phyloP scores from a whole-genome alignment of 345 rosid genomes.

The Boechera retrofracta region DNA sequence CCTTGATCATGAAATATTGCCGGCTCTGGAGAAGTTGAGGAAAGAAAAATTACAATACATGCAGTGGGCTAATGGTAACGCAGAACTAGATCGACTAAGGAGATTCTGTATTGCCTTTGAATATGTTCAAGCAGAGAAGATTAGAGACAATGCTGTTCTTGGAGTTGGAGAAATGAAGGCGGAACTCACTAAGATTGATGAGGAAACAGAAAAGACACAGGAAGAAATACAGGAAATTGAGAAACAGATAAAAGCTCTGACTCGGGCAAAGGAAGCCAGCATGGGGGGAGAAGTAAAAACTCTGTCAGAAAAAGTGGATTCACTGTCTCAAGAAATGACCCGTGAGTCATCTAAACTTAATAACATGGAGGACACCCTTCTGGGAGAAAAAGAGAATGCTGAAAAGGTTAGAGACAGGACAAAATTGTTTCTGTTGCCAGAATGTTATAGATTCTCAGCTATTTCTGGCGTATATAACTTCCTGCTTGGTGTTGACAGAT shows the following conservation, averaged over 20 bases:
- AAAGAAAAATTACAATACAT: constrained; percentile 88
- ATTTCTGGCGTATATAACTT: constrained; percentile 24
- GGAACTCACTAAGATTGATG: constrained; percentile 62
- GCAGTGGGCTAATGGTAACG: constrained; percentile 94
- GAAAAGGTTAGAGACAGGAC: constrained; percentile 61
- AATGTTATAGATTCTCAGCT: constrained; percentile 21
- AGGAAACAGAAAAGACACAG: constrained; percentile 50
- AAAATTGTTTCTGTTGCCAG: neutral
- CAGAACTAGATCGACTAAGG: constrained; percentile 40
- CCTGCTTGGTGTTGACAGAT: constrained; percentile 55
- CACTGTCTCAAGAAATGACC: constrained; percentile 69
- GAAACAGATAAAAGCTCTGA: constrained; percentile 59
- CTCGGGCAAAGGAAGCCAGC: constrained; percentile 84
- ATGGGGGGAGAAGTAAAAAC: constrained; percentile 87
- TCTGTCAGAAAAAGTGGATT: constrained; percentile 79
- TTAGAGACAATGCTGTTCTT: constrained; percentile 35
- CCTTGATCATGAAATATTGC: constrained; percentile 86
- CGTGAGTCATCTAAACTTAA: constrained; percentile 75
- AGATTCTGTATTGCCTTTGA: constrained; percentile 48
- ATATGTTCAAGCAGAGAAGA: constrained; percentile 47
- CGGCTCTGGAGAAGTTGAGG: constrained; percentile 92
- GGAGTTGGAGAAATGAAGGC: constrained; percentile 58
- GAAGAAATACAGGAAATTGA: constrained; percentile 69
- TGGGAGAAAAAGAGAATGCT: constrained; percentile 72
- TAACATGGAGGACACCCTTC: constrained; percentile 77